phyloP scores from a whole-genome alignment of 129 eudicot genomes.

The Flaveria trinervia region DNA sequence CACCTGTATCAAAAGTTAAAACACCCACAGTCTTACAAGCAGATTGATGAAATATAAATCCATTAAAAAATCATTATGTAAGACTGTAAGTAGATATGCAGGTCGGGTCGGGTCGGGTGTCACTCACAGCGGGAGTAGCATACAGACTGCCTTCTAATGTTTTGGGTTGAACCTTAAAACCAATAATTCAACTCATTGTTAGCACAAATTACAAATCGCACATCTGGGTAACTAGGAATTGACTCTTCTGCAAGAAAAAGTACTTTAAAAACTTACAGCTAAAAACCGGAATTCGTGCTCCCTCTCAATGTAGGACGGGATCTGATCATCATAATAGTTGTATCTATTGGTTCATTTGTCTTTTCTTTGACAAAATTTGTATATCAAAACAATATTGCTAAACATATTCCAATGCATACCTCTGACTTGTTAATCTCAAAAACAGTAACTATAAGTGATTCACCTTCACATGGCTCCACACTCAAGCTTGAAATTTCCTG shows the following conservation, averaged over 20 bases:
- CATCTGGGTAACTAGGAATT: background rate
- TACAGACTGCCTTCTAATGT: conserved; percentile 70
- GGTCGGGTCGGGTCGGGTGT: conserved; percentile 1
- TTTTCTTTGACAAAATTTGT: background rate
- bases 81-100: background rate
- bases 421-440: conserved; percentile 78
- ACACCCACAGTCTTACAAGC: conserved; percentile 5
- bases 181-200: conserved; percentile 12
- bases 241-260: background rate
- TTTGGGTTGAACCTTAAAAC: conserved; percentile 72
- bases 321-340: conserved; percentile 48
- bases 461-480: conserved; percentile 93
- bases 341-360: conserved; percentile 17
- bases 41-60: background rate
- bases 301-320: conserved; percentile 80
- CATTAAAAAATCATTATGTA: background rate
- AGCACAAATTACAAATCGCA: background rate
- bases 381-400: background rate
- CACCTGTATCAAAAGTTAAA: conserved; percentile 56
- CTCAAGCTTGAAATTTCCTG: conserved; percentile 98
- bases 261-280: conserved; percentile 63
- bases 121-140: conserved; percentile 69
- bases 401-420: conserved; percentile 46
- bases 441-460: conserved; percentile 78
- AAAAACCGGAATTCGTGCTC: conserved; percentile 93